Evolutionary conservation across 1,284 basidiomycete genomes (phyloP).

Genomic region (Boletus mariae): DNA sequence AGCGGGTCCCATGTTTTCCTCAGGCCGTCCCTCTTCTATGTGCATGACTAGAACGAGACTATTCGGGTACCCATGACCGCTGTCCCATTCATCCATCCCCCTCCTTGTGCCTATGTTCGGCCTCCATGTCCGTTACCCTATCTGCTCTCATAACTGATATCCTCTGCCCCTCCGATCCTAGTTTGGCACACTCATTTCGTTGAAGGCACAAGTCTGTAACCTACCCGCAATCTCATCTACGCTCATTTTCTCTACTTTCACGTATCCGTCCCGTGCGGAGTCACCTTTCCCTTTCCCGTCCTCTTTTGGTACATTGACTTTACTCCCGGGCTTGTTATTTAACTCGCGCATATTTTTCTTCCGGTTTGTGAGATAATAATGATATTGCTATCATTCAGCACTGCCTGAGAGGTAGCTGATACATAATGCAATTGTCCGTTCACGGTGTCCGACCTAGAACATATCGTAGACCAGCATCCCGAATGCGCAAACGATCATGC

Average conservation of each 20-base stretch:
- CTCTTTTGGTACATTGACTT: constrained; percentile 17
- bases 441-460: constrained; percentile 30
- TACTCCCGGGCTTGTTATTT: constrained; percentile 31
- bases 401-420: constrained; percentile 1
- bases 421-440: neutral
- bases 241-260: constrained; percentile 29
- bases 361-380: constrained; percentile 35
- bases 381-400: constrained; percentile 27
- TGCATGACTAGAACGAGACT: constrained; percentile 29
- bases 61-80: constrained; percentile 20
- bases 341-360: constrained; percentile 33
- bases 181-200: constrained; percentile 27
- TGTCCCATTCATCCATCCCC: constrained; percentile 4
- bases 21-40: constrained; percentile 22
- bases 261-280: constrained; percentile 14
- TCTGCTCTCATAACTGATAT: constrained; percentile 31
- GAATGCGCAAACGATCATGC: constrained; percentile 70
- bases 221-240: constrained; percentile 31
- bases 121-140: constrained; percentile 22
- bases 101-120: constrained; percentile 14
- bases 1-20: constrained; percentile 18
- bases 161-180: constrained; percentile 16
- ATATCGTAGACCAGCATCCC: constrained; percentile 70
- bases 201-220: constrained; percentile 34
- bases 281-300: neutral